Percentiles rank a stretch among this genome's conserved stretches.
phyloP scores from a whole-genome alignment of 805 yeast genomes.

The Lipomyces yamadae region DNA sequence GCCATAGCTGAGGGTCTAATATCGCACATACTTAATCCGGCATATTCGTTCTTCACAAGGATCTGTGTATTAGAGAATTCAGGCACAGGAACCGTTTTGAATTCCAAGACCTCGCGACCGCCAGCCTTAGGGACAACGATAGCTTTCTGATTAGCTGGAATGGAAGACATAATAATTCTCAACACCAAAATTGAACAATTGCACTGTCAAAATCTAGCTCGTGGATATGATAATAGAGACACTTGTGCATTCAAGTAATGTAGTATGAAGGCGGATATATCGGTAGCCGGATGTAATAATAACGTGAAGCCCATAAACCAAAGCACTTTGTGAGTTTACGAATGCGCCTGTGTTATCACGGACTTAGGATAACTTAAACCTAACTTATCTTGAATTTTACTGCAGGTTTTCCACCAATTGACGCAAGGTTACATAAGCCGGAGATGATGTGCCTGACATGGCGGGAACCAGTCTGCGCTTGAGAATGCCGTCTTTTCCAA shows the following conservation, averaged over 20 bases:
- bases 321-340: too few relatives aligned
- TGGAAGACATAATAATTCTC: constrained; percentile 16
- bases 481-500: too few relatives aligned
- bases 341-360: too few relatives aligned
- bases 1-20: background rate
- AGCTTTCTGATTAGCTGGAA: constrained; percentile 27
- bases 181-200: background rate
- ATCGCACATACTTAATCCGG: constrained; percentile 54
- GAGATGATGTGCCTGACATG: too few relatives aligned
- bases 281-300: too few relatives aligned
- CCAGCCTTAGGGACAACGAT: constrained; percentile 25
- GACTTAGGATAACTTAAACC: too few relatives aligned
- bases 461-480: too few relatives aligned
- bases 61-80: constrained; percentile 59
- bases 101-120: constrained; percentile 32
- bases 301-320: too few relatives aligned
- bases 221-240: background rate
- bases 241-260: background rate
- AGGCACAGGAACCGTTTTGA: constrained; percentile 63
- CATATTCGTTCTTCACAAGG: constrained; percentile 70
- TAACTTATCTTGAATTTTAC: too few relatives aligned
- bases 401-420: too few relatives aligned
- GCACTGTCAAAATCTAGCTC: background rate
- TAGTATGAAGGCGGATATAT: background rate
- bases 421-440: too few relatives aligned